phyloP scores from a whole-genome alignment of 495 filamentous ascomycete genomes.

The Neurospora sp. region DNA sequence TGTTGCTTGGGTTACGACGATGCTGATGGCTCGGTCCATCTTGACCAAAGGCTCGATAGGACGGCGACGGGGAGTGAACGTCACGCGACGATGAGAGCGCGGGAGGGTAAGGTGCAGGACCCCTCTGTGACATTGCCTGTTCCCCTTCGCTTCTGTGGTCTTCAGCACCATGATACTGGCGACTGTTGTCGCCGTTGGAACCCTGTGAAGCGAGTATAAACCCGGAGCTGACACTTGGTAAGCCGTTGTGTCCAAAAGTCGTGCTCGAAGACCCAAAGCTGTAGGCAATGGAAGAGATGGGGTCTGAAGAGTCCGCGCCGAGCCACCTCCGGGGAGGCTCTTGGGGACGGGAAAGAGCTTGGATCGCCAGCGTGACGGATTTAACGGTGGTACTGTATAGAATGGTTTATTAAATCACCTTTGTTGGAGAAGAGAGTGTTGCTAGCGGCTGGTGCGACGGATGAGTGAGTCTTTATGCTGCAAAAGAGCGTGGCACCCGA shows the following conservation, averaged over 20 bases:
- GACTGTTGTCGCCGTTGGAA: constrained; percentile 14
- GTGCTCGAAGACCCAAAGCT: constrained; percentile 7
- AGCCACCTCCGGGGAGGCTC: constrained; percentile 18
- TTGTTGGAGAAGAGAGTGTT: constrained; percentile 1
- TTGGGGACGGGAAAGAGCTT: constrained; percentile 14
- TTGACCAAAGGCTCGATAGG: constrained; percentile 11
- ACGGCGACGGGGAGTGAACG: constrained; percentile 16
- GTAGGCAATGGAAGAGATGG: constrained; percentile 8
- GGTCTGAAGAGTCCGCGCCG: constrained; percentile 10
- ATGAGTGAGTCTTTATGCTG: constrained; percentile 4
- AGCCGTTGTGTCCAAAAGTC: constrained; percentile 20
- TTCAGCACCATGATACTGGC: constrained; percentile 46
- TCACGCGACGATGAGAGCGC: constrained; percentile 20
- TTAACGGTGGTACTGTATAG: constrained; percentile 2
- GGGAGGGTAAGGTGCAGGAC: constrained; percentile 35
- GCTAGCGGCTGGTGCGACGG: not conserved
- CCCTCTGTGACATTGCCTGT: constrained; percentile 52
- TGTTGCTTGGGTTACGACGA: constrained; percentile 20
- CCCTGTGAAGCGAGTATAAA: constrained; percentile 7
- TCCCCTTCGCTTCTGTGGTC: constrained; percentile 42
- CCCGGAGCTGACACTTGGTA: constrained; percentile 18
- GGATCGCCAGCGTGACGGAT: constrained; percentile 23
- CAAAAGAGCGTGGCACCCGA: constrained; percentile 2
- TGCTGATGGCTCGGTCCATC: constrained; percentile 18
- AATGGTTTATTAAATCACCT: not conserved